Conservation (phyloP, 2,329 filamentous ascomycete species). For the Nothophaeocryptopus gaeumannii region DNA sequence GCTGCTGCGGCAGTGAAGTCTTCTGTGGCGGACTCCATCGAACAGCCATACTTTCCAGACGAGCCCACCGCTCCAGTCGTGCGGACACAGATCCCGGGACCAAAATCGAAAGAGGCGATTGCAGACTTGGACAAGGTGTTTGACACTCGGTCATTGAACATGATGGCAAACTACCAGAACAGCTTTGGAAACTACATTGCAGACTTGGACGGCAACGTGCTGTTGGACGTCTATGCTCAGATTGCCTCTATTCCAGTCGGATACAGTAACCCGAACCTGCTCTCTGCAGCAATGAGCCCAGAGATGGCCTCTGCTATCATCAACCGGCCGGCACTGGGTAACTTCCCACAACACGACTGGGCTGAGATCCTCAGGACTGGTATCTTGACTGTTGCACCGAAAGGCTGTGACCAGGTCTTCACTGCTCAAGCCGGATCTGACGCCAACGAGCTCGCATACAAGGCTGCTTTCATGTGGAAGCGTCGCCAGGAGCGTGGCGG, state of each 20-base stretch:
- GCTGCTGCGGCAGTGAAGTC: slow-evolving; percentile 32
- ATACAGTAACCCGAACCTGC: slow-evolving; percentile 82
- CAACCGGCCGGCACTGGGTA: slow-evolving; percentile 85
- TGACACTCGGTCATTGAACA: slow-evolving; percentile 81
- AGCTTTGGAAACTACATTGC: slow-evolving; percentile 78
- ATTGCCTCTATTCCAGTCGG: slow-evolving; percentile 90
- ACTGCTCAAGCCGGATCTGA: slow-evolving; percentile 86
- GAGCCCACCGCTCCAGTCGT: slow-evolving; percentile 58
- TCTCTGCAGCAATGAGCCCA: slow-evolving; percentile 66
- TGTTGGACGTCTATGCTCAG: slow-evolving; percentile 82
- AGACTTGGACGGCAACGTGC: slow-evolving; percentile 67
- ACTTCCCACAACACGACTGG: slow-evolving; percentile 87
- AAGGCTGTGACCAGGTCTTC: slow-evolving; percentile 83
- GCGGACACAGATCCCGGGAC: slow-evolving; percentile 67
- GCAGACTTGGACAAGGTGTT: slow-evolving; percentile 74
- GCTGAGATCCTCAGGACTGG: slow-evolving; percentile 73
- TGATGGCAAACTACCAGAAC: slow-evolving; percentile 72
- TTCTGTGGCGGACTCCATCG: slow-evolving; percentile 24
- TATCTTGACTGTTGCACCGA: slow-evolving; percentile 77
- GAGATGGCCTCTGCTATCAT: slow-evolving; percentile 79
- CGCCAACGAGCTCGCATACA: slow-evolving; percentile 92
- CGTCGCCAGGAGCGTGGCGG: slow-evolving; percentile 79
- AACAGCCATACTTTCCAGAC: slow-evolving; percentile 47
- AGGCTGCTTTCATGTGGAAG: slow-evolving; percentile 92
- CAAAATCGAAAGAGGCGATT: slow-evolving; percentile 66